A percentile compares a stretch with the other conserved stretches of the same genome.
phyloP scores from a whole-genome alignment of 2,329 filamentous ascomycete species.

The Westerdykella sp. region DNA sequence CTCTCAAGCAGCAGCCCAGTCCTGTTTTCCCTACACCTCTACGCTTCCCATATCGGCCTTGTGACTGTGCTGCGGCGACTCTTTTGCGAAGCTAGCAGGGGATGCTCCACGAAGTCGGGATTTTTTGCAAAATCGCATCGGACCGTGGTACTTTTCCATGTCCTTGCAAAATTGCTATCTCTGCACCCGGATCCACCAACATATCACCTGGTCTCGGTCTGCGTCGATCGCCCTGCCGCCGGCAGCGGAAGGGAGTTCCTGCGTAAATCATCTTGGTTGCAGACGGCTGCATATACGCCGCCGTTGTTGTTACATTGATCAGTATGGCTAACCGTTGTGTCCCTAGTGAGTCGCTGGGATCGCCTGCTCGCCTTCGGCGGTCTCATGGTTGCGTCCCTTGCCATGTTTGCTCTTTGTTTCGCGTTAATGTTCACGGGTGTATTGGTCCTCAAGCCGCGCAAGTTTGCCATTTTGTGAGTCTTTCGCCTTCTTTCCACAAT shows the following conservation, averaged over 20 bases:
- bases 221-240: constrained; percentile 22
- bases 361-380: constrained; percentile 84
- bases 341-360: constrained; percentile 91
- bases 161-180: constrained; percentile 12
- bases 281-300: constrained; percentile 33
- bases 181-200: constrained; percentile 5
- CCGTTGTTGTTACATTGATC: constrained; percentile 10
- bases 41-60: not conserved
- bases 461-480: constrained; percentile 96
- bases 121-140: constrained; percentile 1
- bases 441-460: constrained; percentile 72
- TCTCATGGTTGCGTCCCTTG: constrained; percentile 82
- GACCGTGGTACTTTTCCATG: constrained; percentile 16
- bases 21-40: no score
- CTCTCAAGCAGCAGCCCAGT: no score
- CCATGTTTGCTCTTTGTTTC: constrained; percentile 92
- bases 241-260: constrained; percentile 39
- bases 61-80: not conserved
- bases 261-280: constrained; percentile 35
- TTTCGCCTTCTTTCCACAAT: constrained; percentile 1
- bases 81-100: constrained; percentile 18
- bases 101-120: constrained; percentile 11
- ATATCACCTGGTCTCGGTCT: constrained; percentile 25
- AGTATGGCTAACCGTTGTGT: constrained; percentile 28
- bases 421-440: constrained; percentile 68